Percentiles rank a stretch among this genome's conserved stretches.
Evolutionary conservation across 208 protist species (phyloP).

Genomic region (Leishmania aethiopica): DNA sequence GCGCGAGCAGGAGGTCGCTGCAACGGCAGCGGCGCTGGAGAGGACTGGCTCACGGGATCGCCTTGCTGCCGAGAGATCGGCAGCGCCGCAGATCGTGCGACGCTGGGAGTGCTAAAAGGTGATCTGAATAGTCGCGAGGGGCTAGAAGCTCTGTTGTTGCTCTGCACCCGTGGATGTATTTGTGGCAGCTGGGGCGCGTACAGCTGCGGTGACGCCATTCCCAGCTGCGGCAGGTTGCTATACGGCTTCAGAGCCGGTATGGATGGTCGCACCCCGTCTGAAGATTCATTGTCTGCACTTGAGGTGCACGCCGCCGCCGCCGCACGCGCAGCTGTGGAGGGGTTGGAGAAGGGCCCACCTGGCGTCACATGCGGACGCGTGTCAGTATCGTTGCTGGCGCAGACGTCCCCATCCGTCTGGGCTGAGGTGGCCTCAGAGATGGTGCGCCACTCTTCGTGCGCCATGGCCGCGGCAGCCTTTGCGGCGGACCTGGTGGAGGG

Average conservation of each 20-base stretch:
- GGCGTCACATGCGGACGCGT: background rate
- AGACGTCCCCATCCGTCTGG: background rate
- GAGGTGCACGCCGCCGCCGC: background rate
- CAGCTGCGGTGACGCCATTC: background rate
- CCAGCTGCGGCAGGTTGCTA: background rate
- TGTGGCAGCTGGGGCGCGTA: slow-evolving; percentile 9
- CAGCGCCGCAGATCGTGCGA: slow-evolving; percentile 6
- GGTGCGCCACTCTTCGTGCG: slow-evolving; percentile 4
- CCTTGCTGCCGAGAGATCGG: slow-evolving; percentile 35
- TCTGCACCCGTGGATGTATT: slow-evolving; percentile 9
- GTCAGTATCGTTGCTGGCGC: background rate
- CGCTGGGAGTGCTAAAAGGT: slow-evolving; percentile 9
- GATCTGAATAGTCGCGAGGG: background rate
- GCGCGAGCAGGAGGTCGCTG: slow-evolving; percentile 10
- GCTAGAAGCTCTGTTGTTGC: background rate
- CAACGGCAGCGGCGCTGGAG: slow-evolving; percentile 6
- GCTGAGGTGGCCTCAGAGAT: slow-evolving; percentile 8
- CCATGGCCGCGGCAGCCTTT: slow-evolving; percentile 24
- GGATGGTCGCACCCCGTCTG: slow-evolving; percentile 3
- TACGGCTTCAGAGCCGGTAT: slow-evolving; percentile 15
- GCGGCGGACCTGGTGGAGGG: slow-evolving; percentile 9
- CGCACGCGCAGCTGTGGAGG: background rate
- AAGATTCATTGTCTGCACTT: background rate
- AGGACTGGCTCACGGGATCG: slow-evolving; percentile 6
- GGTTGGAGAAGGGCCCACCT: background rate